A percentile compares a stretch with the other conserved stretches of the same genome.
Conservation (phyloP, 805 yeast species). For the Saccharomyces mikatae region DNA sequence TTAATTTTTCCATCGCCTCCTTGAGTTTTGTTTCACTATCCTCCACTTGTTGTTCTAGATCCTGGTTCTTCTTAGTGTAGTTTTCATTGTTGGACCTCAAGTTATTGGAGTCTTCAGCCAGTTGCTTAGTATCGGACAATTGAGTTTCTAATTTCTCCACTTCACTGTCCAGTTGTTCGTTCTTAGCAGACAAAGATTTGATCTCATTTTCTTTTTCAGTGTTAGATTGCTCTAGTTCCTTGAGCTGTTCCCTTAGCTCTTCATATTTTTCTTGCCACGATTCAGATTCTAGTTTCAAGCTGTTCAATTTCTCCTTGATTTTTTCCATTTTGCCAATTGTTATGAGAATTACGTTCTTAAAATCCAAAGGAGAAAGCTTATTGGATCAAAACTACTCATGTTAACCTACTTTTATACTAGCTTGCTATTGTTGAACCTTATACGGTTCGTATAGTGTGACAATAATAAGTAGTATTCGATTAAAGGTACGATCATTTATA, state of each 20-base stretch:
- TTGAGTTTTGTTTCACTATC: slow-evolving; percentile 81
- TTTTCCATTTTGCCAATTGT: slow-evolving; percentile 40
- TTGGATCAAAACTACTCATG: neutral
- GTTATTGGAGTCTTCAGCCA: slow-evolving; percentile 86
- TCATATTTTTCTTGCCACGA: slow-evolving; percentile 96
- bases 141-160: slow-evolving; percentile 48
- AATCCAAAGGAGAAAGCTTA: neutral
- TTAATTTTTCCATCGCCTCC: slow-evolving; percentile 87
- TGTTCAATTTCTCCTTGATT: slow-evolving; percentile 68
- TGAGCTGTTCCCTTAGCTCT: slow-evolving; percentile 69
- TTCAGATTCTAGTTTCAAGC: slow-evolving; percentile 90
- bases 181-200: slow-evolving; percentile 85
- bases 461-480: neutral
- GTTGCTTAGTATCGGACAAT: slow-evolving; percentile 44
- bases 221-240: slow-evolving; percentile 85
- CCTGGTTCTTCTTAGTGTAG: slow-evolving; percentile 83
- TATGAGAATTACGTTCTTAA: neutral
- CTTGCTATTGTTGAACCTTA: neutral
- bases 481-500: neutral
- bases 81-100: slow-evolving; percentile 85
- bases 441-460: neutral
- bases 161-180: slow-evolving; percentile 76
- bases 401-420: neutral
- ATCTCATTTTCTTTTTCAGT: slow-evolving; percentile 92
- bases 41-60: slow-evolving; percentile 77